Conservation (phyloP, 352 stramenopile genomes). For the Pythium scleroteichum region DNA sequence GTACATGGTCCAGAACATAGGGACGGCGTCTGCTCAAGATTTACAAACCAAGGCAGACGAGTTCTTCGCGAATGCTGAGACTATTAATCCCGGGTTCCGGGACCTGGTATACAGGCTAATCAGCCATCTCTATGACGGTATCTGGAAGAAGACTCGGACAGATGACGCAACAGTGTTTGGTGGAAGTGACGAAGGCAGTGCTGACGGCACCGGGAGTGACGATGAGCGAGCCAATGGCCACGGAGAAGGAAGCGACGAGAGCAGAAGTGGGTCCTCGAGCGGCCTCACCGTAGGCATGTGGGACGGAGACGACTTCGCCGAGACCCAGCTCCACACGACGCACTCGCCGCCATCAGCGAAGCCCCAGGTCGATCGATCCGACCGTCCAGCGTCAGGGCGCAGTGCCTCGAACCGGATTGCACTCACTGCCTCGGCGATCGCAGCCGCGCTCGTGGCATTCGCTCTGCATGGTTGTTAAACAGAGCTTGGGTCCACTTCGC, state of each 20-base stretch:
- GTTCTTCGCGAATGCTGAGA: constrained; percentile 7
- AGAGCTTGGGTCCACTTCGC: too few species aligned
- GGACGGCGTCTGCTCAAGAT: background rate
- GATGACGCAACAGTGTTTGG: too few species aligned
- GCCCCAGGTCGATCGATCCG: too few species aligned
- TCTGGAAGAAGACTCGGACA: background rate
- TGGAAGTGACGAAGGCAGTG: background rate
- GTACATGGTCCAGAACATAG: constrained; percentile 9
- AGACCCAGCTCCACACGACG: too few species aligned
- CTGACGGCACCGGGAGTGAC: background rate
- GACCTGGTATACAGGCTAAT: constrained; percentile 2
- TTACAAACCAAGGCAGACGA: constrained; percentile 6
- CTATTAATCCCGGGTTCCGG: background rate
- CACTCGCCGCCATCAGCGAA: too few species aligned
- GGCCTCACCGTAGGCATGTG: too few species aligned
- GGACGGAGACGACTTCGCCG: background rate
- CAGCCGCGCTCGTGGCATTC: too few species aligned
- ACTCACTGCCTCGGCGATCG: too few species aligned
- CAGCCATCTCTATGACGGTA: background rate
- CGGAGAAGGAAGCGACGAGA: background rate
- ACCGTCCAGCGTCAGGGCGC: too few species aligned
- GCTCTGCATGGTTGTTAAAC: too few species aligned
- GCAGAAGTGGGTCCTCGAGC: background rate
- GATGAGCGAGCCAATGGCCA: constrained; percentile 1
- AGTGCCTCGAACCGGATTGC: too few species aligned